Percentiles rank a stretch among this genome's conserved stretches.
These are phyloP conservation scores for Actinomucor elegans DNA, from an alignment of 371 early-diverging fungal species.

Conservation along the genomic window DNA sequence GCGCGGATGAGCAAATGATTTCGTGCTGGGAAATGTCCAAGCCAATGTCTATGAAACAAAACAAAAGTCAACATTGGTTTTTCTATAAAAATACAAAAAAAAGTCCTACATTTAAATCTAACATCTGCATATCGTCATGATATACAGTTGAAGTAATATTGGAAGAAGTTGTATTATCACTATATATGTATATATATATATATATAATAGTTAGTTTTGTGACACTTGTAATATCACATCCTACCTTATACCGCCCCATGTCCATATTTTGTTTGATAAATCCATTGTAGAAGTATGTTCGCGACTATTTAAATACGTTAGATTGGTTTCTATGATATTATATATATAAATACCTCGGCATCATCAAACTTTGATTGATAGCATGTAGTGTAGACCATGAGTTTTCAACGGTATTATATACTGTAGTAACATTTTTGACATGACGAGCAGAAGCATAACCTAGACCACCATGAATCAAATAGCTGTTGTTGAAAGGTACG, in stretches of 20 bases:
- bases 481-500: slow-evolving; percentile 12
- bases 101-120: slow-evolving; percentile 12
- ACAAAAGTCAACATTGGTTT: neutral
- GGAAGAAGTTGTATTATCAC: slow-evolving; percentile 14
- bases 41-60: neutral
- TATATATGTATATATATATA: neutral
- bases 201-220: neutral
- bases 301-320: slow-evolving; percentile 3
- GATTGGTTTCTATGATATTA: neutral
- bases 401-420: slow-evolving; percentile 1
- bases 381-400: slow-evolving; percentile 12
- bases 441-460: slow-evolving; percentile 14
- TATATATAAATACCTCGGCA: slow-evolving; percentile 12
- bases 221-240: too few relatives aligned
- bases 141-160: slow-evolving; percentile 7
- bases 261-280: slow-evolving; percentile 13
- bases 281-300: slow-evolving; percentile 13
- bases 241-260: slow-evolving; percentile 27
- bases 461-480: slow-evolving; percentile 19
- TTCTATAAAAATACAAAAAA: too few relatives aligned
- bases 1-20: neutral
- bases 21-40: neutral
- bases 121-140: slow-evolving; percentile 5
- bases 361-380: slow-evolving; percentile 1
- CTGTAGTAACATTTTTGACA: slow-evolving; percentile 10